Conservation (phyloP, 768 basidiomycete species). For the Tulasnella sp. region DNA sequence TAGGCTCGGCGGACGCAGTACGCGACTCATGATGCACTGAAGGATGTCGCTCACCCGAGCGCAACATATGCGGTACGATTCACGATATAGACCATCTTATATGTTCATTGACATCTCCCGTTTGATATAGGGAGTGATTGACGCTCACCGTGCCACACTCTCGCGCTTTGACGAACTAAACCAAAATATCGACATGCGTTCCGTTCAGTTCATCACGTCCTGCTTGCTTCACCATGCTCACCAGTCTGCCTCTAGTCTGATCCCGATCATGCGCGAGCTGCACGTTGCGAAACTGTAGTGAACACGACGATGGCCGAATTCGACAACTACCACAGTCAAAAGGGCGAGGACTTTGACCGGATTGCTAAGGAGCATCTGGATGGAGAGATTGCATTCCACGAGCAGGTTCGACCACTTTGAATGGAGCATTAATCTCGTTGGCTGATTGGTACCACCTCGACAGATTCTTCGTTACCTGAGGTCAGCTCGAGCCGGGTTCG, state of each 20-base stretch:
- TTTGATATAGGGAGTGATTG: slow-evolving; percentile 50
- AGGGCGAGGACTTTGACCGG: slow-evolving; percentile 56
- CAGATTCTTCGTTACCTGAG: slow-evolving; percentile 41
- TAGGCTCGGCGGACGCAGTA: slow-evolving; percentile 70
- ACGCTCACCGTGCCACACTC: slow-evolving; percentile 65
- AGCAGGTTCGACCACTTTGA: slow-evolving; percentile 61
- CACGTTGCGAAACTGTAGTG: slow-evolving; percentile 78
- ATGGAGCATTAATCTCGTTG: too few relatives aligned
- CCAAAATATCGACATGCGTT: slow-evolving; percentile 33
- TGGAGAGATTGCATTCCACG: slow-evolving; percentile 66
- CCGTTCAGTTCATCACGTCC: background rate
- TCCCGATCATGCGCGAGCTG: slow-evolving; percentile 54
- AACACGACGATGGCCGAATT: slow-evolving; percentile 87
- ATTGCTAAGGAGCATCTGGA: slow-evolving; percentile 63
- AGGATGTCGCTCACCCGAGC: slow-evolving; percentile 68
- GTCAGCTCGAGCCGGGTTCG: slow-evolving; percentile 48
- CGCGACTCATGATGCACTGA: slow-evolving; percentile 65
- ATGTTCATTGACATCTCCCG: background rate
- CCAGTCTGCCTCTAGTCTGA: background rate
- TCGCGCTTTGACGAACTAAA: slow-evolving; percentile 54
- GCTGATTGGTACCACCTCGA: background rate
- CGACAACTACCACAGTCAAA: slow-evolving; percentile 68
- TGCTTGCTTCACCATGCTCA: slow-evolving; percentile 10
- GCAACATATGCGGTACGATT: slow-evolving; percentile 54
- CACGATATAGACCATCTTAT: background rate